Conservation (phyloP, 1,284 basidiomycete genomes). For the Puccinia coronata region DNA sequence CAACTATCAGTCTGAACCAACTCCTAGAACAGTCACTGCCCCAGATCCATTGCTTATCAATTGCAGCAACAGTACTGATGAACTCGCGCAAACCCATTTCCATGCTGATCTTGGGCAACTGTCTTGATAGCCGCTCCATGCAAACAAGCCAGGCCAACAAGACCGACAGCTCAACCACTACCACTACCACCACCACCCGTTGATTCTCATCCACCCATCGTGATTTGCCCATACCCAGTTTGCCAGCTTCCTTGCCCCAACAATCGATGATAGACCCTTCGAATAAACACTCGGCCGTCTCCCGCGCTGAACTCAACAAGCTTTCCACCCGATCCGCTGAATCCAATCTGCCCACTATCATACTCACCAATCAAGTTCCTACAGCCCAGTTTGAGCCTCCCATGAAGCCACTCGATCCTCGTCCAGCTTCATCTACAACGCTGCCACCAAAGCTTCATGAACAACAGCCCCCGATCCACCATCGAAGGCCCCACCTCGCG, state of each 20-base stretch:
- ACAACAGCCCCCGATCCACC: not conserved
- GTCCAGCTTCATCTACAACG: not conserved
- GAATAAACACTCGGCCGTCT: not conserved
- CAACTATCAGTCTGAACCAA: slow-evolving; percentile 12
- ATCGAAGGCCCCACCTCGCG: not conserved
- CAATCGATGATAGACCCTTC: not conserved
- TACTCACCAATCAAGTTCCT: not conserved
- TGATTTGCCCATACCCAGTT: too few species aligned
- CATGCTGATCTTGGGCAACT: slow-evolving; percentile 3
- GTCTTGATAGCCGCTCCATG: not conserved
- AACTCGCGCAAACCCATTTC: not conserved
- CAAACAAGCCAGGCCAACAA: not conserved
- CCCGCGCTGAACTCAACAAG: not conserved
- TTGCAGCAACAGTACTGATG: not conserved
- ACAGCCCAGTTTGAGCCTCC: not conserved
- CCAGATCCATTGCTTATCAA: not conserved
- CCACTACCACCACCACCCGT: not conserved
- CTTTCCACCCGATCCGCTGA: not conserved
- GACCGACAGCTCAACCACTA: not conserved
- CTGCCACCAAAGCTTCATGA: not conserved
- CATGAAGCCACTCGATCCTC: not conserved
- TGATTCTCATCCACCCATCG: slow-evolving; percentile 1
- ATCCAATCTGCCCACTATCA: not conserved
- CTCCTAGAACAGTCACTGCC: not conserved
- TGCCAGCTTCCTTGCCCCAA: not conserved